These are phyloP conservation scores for Tricladium varicosporioides DNA, from an alignment of 2,329 filamentous ascomycete species.

Conservation along the genomic window DNA sequence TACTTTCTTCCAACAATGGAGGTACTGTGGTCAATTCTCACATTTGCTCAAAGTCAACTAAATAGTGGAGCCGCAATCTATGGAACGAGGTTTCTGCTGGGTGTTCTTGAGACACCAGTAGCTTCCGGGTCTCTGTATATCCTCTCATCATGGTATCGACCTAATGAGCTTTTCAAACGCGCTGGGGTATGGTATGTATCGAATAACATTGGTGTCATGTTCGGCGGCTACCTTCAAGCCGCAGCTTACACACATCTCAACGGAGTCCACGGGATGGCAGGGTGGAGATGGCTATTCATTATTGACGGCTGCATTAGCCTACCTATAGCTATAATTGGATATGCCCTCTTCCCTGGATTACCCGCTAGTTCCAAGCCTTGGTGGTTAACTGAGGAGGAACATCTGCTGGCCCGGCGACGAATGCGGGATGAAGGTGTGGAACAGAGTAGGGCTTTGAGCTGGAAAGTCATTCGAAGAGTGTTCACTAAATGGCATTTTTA, in stretches of 20 bases:
- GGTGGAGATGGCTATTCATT: conserved; percentile 47
- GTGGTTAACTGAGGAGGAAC: conserved; percentile 30
- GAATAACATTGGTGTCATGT: conserved; percentile 51
- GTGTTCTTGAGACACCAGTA: conserved; percentile 27
- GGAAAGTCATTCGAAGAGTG: conserved; percentile 27
- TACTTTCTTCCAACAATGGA: conserved; percentile 22
- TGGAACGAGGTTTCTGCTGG: conserved; percentile 37
- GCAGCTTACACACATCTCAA: conserved; percentile 41
- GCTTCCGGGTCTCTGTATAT: conserved; percentile 53
- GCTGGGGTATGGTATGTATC: conserved; percentile 57
- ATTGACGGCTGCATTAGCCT: conserved; percentile 38
- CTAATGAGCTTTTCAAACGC: conserved; percentile 39
- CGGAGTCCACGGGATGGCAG: conserved; percentile 36
- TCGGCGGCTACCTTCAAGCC: conserved; percentile 43
- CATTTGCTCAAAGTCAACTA: conserved; percentile 26
- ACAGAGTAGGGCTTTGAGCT: conserved; percentile 3
- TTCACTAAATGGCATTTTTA: conserved; percentile 34
- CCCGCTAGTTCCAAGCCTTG: conserved; percentile 37
- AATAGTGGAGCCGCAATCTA: conserved; percentile 35
- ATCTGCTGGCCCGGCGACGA: conserved; percentile 22
- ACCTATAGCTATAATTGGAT: conserved; percentile 31
- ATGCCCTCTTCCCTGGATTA: conserved; percentile 34
- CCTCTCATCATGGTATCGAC: conserved; percentile 55
- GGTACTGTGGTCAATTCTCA: conserved; percentile 23
- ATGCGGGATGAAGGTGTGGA: conserved; percentile 20